Conservation (phyloP, 805 yeast species). For the Naumovozyma baii region DNA sequence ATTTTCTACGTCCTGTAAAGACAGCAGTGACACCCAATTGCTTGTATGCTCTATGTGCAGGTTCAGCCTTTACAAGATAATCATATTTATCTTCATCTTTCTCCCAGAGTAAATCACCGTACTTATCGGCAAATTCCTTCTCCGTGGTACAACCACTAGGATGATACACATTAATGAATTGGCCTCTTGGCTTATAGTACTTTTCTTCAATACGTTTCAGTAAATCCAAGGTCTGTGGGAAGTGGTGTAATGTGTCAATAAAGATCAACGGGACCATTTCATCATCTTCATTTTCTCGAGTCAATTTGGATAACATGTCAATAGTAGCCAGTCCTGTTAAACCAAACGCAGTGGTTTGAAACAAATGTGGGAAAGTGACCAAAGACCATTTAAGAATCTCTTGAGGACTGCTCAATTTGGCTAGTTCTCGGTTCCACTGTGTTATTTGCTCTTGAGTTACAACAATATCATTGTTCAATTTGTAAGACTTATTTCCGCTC, state of each 20-base stretch:
- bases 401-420: slow-evolving; percentile 45
- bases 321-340: slow-evolving; percentile 82
- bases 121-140: slow-evolving; percentile 49
- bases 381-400: slow-evolving; percentile 77
- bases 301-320: slow-evolving; percentile 62
- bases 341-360: slow-evolving; percentile 92
- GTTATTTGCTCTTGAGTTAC: slow-evolving; percentile 47
- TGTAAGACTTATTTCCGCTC: slow-evolving; percentile 5
- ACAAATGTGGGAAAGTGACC: slow-evolving; percentile 71
- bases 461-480: slow-evolving; percentile 26
- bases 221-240: slow-evolving; percentile 82
- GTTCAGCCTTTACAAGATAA: slow-evolving; percentile 84
- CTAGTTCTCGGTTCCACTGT: slow-evolving; percentile 55
- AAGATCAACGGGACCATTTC: slow-evolving; percentile 58
- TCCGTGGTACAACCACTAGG: slow-evolving; percentile 53
- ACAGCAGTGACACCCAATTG: slow-evolving; percentile 72
- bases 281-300: slow-evolving; percentile 11
- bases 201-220: slow-evolving; percentile 46
- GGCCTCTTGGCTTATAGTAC: slow-evolving; percentile 34
- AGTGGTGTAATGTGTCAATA: slow-evolving; percentile 85
- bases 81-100: slow-evolving; percentile 73
- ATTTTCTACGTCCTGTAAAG: slow-evolving; percentile 80
- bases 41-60: slow-evolving; percentile 73
- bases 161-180: slow-evolving; percentile 50
- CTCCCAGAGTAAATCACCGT: slow-evolving; percentile 81